Evolutionary conservation across 768 basidiomycete species (phyloP).

Genomic region (Boletales sp.): DNA sequence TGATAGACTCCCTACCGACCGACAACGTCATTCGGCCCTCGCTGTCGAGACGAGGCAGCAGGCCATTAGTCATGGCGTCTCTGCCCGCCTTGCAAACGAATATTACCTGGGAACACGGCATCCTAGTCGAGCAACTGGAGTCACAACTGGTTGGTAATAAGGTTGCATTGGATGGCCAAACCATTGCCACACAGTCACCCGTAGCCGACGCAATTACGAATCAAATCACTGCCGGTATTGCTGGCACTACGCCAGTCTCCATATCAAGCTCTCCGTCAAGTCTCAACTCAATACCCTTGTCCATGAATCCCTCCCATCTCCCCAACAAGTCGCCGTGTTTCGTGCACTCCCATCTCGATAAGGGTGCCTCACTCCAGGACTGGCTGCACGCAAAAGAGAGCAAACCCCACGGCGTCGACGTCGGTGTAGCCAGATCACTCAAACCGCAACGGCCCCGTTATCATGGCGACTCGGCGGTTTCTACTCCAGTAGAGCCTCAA

Average conservation of each 20-base stretch:
- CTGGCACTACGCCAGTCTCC: conserved; percentile 14
- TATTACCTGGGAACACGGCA: conserved; percentile 33
- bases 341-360: conserved; percentile 88
- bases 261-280: conserved; percentile 29
- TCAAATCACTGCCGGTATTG: conserved; percentile 3
- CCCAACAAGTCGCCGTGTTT: conserved; percentile 74
- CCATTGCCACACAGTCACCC: conserved; percentile 17
- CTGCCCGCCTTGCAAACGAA: conserved; percentile 31
- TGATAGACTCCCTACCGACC: background rate
- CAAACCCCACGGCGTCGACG: conserved; percentile 30
- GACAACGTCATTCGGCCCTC: conserved; percentile 32
- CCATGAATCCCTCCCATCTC: conserved; percentile 23
- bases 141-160: conserved; percentile 21
- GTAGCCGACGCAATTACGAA: conserved; percentile 17
- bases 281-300: conserved; percentile 22
- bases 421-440: conserved; percentile 51
- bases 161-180: background rate
- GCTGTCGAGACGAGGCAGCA: conserved; percentile 33
- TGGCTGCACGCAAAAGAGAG: conserved; percentile 51
- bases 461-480: conserved; percentile 2
- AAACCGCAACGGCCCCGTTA: conserved; percentile 24
- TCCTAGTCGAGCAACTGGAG: conserved; percentile 33
- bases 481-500: conserved; percentile 15
- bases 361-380: conserved; percentile 71
- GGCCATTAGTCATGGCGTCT: conserved; percentile 26